Evolutionary conservation across 495 filamentous ascomycete genomes (phyloP).

Genomic region (Niebla homalea): DNA sequence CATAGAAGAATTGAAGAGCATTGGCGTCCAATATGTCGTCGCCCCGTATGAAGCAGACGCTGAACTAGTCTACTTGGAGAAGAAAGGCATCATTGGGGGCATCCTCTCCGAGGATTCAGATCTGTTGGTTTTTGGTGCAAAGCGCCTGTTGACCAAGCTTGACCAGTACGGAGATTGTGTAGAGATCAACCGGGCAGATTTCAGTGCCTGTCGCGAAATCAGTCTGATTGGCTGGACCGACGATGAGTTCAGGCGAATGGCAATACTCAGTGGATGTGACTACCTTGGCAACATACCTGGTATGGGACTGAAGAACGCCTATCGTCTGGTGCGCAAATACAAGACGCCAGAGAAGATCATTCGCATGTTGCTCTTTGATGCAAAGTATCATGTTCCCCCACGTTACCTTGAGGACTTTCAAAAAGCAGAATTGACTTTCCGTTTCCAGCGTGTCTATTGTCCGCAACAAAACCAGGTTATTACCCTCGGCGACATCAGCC

Average conservation of each 20-base stretch:
- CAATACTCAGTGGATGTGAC: constrained; percentile 95
- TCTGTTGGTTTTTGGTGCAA: constrained; percentile 86
- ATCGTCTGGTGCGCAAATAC: constrained; percentile 78
- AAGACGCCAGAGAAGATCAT: constrained; percentile 75
- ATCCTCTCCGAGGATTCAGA: constrained; percentile 97
- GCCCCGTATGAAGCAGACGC: constrained; percentile 97
- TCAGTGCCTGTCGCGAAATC: constrained; percentile 76
- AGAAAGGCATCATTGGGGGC: constrained; percentile 64
- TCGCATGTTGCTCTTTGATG: constrained; percentile 72
- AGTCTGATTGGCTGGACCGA: constrained; percentile 87
- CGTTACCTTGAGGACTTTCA: constrained; percentile 67
- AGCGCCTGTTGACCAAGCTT: constrained; percentile 81
- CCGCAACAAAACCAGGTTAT: constrained; percentile 56
- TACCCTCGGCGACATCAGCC: constrained; percentile 50
- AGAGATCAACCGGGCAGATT: constrained; percentile 77
- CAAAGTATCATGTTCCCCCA: constrained; percentile 62
- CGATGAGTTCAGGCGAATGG: constrained; percentile 83
- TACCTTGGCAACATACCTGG: constrained; percentile 73
- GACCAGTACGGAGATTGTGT: constrained; percentile 87
- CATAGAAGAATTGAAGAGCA: constrained; percentile 78
- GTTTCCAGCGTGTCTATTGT: constrained; percentile 90
- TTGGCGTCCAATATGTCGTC: constrained; percentile 74
- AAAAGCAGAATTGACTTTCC: constrained; percentile 82
- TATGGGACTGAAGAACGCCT: constrained; percentile 86
- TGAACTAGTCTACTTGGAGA: constrained; percentile 87